Evolutionary conservation across 2,329 filamentous ascomycete species (phyloP).

Genomic region (Mycosphaerelloides madeirae): DNA sequence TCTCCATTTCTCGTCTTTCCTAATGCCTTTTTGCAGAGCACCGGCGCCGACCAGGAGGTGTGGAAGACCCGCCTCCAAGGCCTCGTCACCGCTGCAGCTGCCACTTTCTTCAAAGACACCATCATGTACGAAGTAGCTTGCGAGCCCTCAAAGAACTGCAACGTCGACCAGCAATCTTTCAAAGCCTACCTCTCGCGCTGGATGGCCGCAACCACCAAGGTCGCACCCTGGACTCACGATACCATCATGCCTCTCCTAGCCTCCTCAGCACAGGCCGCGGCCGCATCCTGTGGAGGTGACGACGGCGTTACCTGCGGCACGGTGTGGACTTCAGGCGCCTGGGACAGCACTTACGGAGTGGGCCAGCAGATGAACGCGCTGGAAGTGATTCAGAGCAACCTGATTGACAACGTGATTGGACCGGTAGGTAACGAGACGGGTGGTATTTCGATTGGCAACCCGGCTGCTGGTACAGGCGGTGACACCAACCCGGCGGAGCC

Average conservation of each 20-base stretch:
- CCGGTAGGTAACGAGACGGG: slow-evolving; percentile 49
- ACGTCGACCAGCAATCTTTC: slow-evolving; percentile 43
- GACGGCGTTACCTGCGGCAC: slow-evolving; percentile 44
- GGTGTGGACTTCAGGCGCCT: slow-evolving; percentile 37
- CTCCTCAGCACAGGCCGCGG: slow-evolving; percentile 52
- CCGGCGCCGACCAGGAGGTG: slow-evolving; percentile 15
- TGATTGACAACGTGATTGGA: slow-evolving; percentile 35
- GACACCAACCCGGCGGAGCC: slow-evolving; percentile 23
- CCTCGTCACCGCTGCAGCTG: slow-evolving; percentile 26
- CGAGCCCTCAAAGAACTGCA: slow-evolving; percentile 39
- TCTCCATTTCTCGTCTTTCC: not conserved
- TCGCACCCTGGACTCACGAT: slow-evolving; percentile 53
- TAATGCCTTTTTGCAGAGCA: slow-evolving; percentile 16
- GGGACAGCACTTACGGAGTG: slow-evolving; percentile 48
- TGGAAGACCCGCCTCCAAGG: slow-evolving; percentile 23
- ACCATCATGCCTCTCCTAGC: slow-evolving; percentile 50
- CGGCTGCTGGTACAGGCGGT: slow-evolving; percentile 17
- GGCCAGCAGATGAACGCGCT: slow-evolving; percentile 57
- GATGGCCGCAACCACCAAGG: slow-evolving; percentile 52
- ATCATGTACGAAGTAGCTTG: slow-evolving; percentile 47
- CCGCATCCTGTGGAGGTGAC: slow-evolving; percentile 44
- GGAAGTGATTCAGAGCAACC: slow-evolving; percentile 46
- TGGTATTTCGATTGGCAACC: slow-evolving; percentile 33
- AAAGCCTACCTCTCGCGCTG: slow-evolving; percentile 48
- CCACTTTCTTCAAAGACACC: slow-evolving; percentile 36